Evolutionary conservation across 2,329 filamentous ascomycete species (phyloP).

Genomic region (Neonectria ditissima): DNA sequence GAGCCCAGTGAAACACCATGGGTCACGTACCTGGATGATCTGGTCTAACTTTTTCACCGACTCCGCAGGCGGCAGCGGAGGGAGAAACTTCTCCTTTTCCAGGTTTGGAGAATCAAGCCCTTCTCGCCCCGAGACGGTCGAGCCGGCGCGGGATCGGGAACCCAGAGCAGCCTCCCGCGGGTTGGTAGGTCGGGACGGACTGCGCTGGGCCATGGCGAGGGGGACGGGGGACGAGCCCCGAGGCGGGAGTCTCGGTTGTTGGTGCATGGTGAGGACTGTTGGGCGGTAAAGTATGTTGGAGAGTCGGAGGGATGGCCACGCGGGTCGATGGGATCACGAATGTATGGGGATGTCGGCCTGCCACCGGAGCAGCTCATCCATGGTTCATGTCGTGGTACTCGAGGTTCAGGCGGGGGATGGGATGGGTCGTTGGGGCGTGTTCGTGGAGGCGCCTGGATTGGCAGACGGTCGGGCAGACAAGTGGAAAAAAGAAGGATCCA

Average conservation of each 20-base stretch:
- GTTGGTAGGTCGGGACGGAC: constrained; percentile 79
- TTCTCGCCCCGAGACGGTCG: constrained; percentile 57
- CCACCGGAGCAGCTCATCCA: constrained; percentile 51
- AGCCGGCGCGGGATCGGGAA: constrained; percentile 57
- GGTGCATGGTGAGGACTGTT: constrained; percentile 76
- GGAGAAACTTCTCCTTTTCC: constrained; percentile 56
- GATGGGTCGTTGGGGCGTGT: constrained; percentile 18
- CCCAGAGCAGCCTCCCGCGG: constrained; percentile 70
- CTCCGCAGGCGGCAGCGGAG: constrained; percentile 69
- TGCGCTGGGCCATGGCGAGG: constrained; percentile 77
- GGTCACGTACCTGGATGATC: constrained; percentile 80
- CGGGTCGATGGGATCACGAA: constrained; percentile 41
- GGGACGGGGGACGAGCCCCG: constrained; percentile 80
- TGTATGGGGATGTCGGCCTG: constrained; percentile 48
- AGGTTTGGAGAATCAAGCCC: constrained; percentile 61
- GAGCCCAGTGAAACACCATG: neutral
- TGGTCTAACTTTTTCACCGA: constrained; percentile 86
- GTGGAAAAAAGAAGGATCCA: constrained; percentile 34
- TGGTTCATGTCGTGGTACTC: constrained; percentile 44
- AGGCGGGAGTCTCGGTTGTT: constrained; percentile 82
- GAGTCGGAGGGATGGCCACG: constrained; percentile 20
- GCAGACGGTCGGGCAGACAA: constrained; percentile 29
- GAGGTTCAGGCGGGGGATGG: constrained; percentile 22
- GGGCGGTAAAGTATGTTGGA: constrained; percentile 8
- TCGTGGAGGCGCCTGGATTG: constrained; percentile 18